These are phyloP conservation scores for Eragrostis nindensis DNA, from an alignment of 176 grass and related monocot species.

Conservation along the genomic window DNA sequence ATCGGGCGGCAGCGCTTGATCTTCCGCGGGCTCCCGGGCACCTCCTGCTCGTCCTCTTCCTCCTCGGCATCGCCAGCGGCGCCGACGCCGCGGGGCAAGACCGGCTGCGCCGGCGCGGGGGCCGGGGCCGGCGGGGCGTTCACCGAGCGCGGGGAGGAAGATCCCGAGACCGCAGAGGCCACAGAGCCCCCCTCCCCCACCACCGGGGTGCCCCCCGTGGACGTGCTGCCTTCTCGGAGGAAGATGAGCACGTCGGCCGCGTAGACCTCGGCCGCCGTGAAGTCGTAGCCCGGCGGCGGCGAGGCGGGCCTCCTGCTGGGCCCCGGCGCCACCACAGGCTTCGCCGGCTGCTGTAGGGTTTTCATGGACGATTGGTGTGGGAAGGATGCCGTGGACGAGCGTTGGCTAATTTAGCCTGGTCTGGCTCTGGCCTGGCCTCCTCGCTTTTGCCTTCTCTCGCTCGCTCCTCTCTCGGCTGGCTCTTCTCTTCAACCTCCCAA, in stretches of 20 bases:
- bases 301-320: too few relatives aligned
- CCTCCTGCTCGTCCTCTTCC: conserved; percentile 41
- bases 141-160: conserved; percentile 47
- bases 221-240: conserved; percentile 49
- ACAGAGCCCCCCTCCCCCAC: neutral
- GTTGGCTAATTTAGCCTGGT: conserved; percentile 27
- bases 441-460: neutral
- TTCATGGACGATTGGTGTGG: conserved; percentile 37
- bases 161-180: neutral
- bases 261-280: conserved; percentile 54
- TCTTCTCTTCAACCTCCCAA: conserved; percentile 2
- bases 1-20: conserved; percentile 54
- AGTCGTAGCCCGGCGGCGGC: neutral
- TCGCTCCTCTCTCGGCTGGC: neutral
- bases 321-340: neutral
- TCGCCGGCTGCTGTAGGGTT: neutral
- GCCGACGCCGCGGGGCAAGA: neutral
- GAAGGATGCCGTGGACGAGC: conserved; percentile 18
- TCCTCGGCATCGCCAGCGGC: neutral
- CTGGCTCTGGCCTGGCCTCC: too few relatives aligned
- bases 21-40: conserved; percentile 33
- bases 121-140: conserved; percentile 4
- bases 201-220: neutral
- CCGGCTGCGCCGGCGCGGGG: neutral
- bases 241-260: conserved; percentile 47